phyloP scores from a whole-genome alignment of 225 moss, liverwort and hornwort genomes.

The Polytrichum formosum region DNA sequence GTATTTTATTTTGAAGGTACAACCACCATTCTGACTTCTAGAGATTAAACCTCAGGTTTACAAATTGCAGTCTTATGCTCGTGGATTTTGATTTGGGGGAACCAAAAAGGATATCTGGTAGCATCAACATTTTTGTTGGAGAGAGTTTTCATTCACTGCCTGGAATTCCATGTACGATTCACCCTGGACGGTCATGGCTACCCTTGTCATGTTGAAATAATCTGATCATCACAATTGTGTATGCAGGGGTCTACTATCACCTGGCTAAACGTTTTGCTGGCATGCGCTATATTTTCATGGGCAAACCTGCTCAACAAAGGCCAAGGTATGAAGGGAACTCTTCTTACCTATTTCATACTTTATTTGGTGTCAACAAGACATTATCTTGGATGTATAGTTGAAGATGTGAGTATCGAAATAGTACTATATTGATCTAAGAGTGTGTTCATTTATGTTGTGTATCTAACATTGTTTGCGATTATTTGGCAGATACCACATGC shows the following conservation, averaged over 20 bases:
- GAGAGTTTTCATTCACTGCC: no score
- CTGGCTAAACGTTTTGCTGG: constrained; percentile 89
- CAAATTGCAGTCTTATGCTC: no score
- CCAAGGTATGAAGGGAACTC: constrained; percentile 59
- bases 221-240: neutral
- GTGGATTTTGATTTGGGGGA: no score
- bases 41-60: no score
- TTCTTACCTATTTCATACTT: neutral
- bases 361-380: neutral
- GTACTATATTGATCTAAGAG: neutral
- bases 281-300: constrained; percentile 86
- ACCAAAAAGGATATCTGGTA: no score
- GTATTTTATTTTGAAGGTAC: constrained; percentile 98
- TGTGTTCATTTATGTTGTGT: neutral
- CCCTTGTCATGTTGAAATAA: neutral
- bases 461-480: neutral
- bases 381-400: neutral
- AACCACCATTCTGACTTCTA: neutral
- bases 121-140: no score
- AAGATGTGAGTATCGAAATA: neutral
- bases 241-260: constrained; percentile 87
- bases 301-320: constrained; percentile 85
- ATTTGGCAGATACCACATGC: constrained; percentile 90
- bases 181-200: neutral
- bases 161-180: neutral